Percentiles rank a stretch among this genome's conserved stretches.
phyloP scores from a whole-genome alignment of 2,329 filamentous ascomycete genomes.

The Davidsoniella eucalypti region DNA sequence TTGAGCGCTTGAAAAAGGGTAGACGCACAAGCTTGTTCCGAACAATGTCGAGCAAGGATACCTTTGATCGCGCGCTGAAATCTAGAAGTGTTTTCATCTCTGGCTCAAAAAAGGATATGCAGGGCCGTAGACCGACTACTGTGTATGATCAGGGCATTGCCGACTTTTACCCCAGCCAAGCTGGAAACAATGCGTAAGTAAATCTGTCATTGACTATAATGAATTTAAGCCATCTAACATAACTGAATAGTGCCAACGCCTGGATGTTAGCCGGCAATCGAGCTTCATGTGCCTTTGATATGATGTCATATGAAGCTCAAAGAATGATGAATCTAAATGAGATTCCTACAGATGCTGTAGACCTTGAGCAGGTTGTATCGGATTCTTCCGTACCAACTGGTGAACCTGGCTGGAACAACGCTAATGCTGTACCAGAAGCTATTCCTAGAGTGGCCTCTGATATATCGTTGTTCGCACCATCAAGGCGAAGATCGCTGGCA shows the following conservation, averaged over 20 bases:
- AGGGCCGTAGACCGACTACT: slow-evolving; percentile 3
- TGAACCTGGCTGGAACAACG: slow-evolving; percentile 9
- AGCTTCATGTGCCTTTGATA: slow-evolving; percentile 27
- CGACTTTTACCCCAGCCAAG: slow-evolving; percentile 11
- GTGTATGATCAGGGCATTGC: background rate
- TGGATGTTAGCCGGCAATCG: slow-evolving; percentile 17
- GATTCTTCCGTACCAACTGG: slow-evolving; percentile 22
- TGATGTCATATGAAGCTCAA: slow-evolving; percentile 29
- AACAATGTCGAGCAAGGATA: slow-evolving; percentile 7
- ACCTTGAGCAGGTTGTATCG: slow-evolving; percentile 20
- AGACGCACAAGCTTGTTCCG: slow-evolving; percentile 9
- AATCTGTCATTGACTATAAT: background rate
- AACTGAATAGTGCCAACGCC: slow-evolving; percentile 5
- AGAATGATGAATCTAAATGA: slow-evolving; percentile 26
- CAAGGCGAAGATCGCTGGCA: slow-evolving; percentile 31
- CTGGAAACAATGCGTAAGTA: slow-evolving; percentile 11
- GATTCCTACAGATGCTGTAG: slow-evolving; percentile 17
- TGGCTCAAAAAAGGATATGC: background rate
- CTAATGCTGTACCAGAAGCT: slow-evolving; percentile 14
- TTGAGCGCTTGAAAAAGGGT: slow-evolving; percentile 4
- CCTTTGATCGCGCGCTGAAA: background rate
- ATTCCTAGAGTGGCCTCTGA: slow-evolving; percentile 31
- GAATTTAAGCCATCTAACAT: background rate
- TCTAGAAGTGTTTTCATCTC: slow-evolving; percentile 8
- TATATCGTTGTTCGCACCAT: slow-evolving; percentile 29